A percentile compares a stretch with the other conserved stretches of the same genome.
phyloP scores from a whole-genome alignment of 805 yeast species.

The Danielozyma ontarioensis region DNA sequence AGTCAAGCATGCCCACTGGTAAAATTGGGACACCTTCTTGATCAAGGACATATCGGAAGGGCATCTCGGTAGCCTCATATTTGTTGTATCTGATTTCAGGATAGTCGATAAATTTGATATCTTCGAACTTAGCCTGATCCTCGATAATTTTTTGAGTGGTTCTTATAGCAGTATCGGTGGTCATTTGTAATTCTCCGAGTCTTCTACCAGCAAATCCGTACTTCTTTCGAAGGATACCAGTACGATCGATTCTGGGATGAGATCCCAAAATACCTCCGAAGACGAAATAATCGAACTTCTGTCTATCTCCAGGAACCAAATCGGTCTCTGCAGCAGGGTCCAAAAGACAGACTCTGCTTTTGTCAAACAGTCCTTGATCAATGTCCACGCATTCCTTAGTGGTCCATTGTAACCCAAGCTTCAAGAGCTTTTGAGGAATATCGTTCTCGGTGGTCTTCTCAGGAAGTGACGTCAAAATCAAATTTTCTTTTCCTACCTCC shows the following conservation, averaged over 20 bases:
- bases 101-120: constrained; percentile 81
- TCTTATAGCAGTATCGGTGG: constrained; percentile 95
- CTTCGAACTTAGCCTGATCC: constrained; percentile 51
- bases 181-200: constrained; percentile 87
- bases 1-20: constrained; percentile 86
- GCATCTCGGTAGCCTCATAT: constrained; percentile 96
- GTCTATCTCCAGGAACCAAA: constrained; percentile 63
- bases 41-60: constrained; percentile 82
- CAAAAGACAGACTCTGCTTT: constrained; percentile 65
- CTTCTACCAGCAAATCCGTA: constrained; percentile 86
- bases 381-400: constrained; percentile 60
- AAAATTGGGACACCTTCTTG: constrained; percentile 65
- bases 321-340: constrained; percentile 85
- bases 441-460: constrained; percentile 50
- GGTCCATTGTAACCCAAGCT: constrained; percentile 77
- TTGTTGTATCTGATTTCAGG: constrained; percentile 88
- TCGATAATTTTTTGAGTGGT: constrained; percentile 80
- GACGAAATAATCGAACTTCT: constrained; percentile 76
- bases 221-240: constrained; percentile 76
- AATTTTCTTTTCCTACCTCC: constrained; percentile 76
- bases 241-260: constrained; percentile 90
- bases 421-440: constrained; percentile 56
- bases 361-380: constrained; percentile 39
- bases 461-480: constrained; percentile 75
- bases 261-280: constrained; percentile 97